Evolutionary conservation across 2,329 filamentous ascomycete species (phyloP), one percentile per base, ranked within the genome.

Genomic region (Botrytis paeoniae): DNA sequence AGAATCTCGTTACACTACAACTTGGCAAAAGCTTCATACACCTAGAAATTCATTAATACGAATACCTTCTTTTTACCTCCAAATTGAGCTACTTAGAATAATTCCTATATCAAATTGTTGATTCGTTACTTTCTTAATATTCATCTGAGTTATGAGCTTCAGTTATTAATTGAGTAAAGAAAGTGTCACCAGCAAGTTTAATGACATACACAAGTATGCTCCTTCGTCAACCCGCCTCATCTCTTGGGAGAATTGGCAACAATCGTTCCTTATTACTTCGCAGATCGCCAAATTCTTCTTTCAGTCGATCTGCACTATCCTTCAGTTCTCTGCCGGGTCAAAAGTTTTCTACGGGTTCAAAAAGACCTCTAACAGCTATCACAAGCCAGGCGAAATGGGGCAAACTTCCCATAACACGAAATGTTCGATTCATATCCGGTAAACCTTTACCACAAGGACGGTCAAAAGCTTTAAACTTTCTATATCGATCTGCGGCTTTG

Each of bases 401-500:
- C 74, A 45, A 70, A 64, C n/a, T 65, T 35, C 69, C 63, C 14
- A 51, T 18, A 25, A 74, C 69, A 65, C 60, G 66, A 75, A 61
- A 74, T 61, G 45, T 63, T 57, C 77, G 79, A 73, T 76, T 69
- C 45, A 75, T 89, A 29, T 89, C 88, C 0, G 87, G 87, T 37
- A 85, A 83, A 77, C 85, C 87, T 25, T 82, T 87, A 5, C 85
- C 85, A 10, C 85, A 87, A 76, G 77, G 81, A 66, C 82, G 83
- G 63, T 88, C 86, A 25, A 81, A 82, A 75, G 68, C 86, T 5
- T 80, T 88, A 73, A 88, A 87, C 79, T 89, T 92, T 78, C 81
- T 89, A 63, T 93, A 93, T 80, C 88, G 92, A 77, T 86, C 88
- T 45, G 91, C 94, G 48, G 89, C 92, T 4, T 88, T 88, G 78